A percentile compares a stretch with the other conserved stretches of the same genome.
Evolutionary conservation across 2,329 filamentous ascomycete genomes (phyloP).

Genomic region (Exophiala spinifera): DNA sequence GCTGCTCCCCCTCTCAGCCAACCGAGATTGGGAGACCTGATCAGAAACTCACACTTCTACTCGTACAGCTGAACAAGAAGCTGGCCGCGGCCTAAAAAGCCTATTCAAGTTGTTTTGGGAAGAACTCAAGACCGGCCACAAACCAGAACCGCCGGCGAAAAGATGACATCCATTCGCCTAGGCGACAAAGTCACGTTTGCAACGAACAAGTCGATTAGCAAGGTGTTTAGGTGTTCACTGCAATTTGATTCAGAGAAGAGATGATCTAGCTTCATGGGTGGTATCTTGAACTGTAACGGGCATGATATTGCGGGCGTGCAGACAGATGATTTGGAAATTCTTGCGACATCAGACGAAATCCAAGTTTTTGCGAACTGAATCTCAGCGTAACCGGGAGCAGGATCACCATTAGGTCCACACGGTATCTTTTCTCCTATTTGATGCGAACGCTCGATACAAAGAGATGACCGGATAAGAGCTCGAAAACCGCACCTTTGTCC

Average conservation of each 20-base stretch:
- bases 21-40: constrained; percentile 5
- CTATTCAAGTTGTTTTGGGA: constrained; percentile 43
- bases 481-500: no score
- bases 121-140: constrained; percentile 42
- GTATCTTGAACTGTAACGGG: no score
- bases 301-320: no score
- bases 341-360: no score
- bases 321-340: no score
- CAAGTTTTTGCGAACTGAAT: no score
- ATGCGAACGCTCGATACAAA: no score
- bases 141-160: constrained; percentile 31
- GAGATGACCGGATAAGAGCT: no score
- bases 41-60: not conserved
- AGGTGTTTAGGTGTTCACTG: constrained; percentile 4
- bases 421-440: no score
- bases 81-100: constrained; percentile 31
- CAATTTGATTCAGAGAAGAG: not conserved
- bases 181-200: not conserved
- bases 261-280: not conserved
- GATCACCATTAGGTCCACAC: no score
- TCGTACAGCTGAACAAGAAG: constrained; percentile 16
- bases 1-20: not conserved
- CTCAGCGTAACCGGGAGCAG: no score
- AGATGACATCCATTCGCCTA: constrained; percentile 5
- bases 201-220: constrained; percentile 1